These are phyloP conservation scores for Glebionis coronaria DNA, from an alignment of 129 eudicot species.

Conservation along the genomic window DNA sequence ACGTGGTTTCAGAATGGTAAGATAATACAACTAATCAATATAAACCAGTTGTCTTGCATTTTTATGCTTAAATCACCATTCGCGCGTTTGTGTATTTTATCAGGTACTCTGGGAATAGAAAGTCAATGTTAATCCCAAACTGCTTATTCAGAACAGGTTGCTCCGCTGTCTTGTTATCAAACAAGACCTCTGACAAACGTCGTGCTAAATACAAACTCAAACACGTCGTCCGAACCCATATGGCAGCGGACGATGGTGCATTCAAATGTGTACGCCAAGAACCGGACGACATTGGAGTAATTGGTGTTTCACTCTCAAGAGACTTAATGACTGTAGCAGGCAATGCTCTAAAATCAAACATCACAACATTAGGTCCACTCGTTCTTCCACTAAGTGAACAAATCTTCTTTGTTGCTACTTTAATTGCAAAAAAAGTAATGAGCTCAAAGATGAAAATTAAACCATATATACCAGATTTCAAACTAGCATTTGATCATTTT, in stretches of 20 bases:
- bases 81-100: not conserved
- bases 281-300: slow-evolving; percentile 29
- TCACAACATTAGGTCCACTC: slow-evolving; percentile 42
- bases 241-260: slow-evolving; percentile 34
- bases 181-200: slow-evolving; percentile 18
- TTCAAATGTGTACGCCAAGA: slow-evolving; percentile 41
- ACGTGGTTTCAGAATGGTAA: slow-evolving; percentile 43
- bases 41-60: too few relatives aligned
- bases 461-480: slow-evolving; percentile 54
- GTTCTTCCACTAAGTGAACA: slow-evolving; percentile 60
- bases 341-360: slow-evolving; percentile 39
- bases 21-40: not conserved
- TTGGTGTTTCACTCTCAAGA: slow-evolving; percentile 45
- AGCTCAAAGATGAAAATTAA: slow-evolving; percentile 33
- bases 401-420: slow-evolving; percentile 29
- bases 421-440: slow-evolving; percentile 23
- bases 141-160: slow-evolving; percentile 52
- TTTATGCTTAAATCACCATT: too few relatives aligned
- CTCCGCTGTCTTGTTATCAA: slow-evolving; percentile 42
- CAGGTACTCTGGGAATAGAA: slow-evolving; percentile 41
- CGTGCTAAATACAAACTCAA: slow-evolving; percentile 42
- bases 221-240: slow-evolving; percentile 45
- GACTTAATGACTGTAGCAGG: slow-evolving; percentile 50
- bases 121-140: slow-evolving; percentile 49
- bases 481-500: slow-evolving; percentile 53